phyloP scores from a whole-genome alignment of 352 stramenopile species.

The Phytophthora pistaciae region DNA sequence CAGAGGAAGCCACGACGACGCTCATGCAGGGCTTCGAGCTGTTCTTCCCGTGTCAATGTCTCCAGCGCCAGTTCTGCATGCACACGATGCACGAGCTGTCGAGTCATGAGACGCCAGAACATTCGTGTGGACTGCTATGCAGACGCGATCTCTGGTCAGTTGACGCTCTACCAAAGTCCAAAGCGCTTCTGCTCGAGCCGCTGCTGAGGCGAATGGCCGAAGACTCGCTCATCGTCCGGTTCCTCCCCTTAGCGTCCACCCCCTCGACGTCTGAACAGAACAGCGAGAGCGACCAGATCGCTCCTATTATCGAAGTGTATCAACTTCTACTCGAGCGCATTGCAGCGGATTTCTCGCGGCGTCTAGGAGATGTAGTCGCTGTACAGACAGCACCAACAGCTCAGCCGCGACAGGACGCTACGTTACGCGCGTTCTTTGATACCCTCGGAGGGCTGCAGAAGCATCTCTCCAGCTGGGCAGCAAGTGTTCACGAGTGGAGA shows the following conservation, averaged over 20 bases:
- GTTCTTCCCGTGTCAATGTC: slow-evolving; percentile 86
- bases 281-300: slow-evolving; percentile 1
- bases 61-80: slow-evolving; percentile 72
- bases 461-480: slow-evolving; percentile 74
- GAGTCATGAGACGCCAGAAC: slow-evolving; percentile 6
- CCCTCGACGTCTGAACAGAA: neutral
- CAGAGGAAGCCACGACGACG: slow-evolving; percentile 54
- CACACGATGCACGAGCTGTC: slow-evolving; percentile 34
- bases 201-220: slow-evolving; percentile 77
- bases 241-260: slow-evolving; percentile 16
- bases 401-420: slow-evolving; percentile 3
- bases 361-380: slow-evolving; percentile 15
- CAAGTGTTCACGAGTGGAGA: slow-evolving; percentile 30
- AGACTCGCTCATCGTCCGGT: slow-evolving; percentile 53
- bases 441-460: slow-evolving; percentile 63
- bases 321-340: slow-evolving; percentile 24
- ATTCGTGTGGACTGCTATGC: slow-evolving; percentile 27
- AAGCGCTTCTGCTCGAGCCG: slow-evolving; percentile 54
- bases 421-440: slow-evolving; percentile 25
- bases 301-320: slow-evolving; percentile 32
- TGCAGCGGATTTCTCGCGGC: slow-evolving; percentile 24
- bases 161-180: slow-evolving; percentile 34
- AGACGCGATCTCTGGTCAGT: slow-evolving; percentile 28
- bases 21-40: slow-evolving; percentile 89
- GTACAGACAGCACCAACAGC: neutral